These are phyloP conservation scores for Allium sativum DNA, from an alignment of 106 monocot genomes.

Conservation along the genomic window DNA sequence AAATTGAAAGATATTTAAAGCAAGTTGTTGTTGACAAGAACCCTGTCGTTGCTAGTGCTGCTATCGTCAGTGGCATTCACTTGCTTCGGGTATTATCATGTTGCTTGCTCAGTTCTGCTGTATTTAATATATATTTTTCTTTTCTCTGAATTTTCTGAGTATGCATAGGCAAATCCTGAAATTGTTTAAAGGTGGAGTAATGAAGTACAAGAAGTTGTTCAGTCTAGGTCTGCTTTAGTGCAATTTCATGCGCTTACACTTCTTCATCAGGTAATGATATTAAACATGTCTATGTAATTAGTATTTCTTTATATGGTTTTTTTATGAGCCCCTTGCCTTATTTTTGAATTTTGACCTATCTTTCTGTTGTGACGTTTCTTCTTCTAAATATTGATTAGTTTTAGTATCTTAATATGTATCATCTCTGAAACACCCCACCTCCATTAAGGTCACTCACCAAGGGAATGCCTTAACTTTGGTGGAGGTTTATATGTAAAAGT, in stretches of 20 bases:
- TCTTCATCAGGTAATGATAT: conserved; percentile 74
- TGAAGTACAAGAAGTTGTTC: conserved; percentile 98
- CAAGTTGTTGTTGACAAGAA: conserved; percentile 99
- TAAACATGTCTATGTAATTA: too few species aligned
- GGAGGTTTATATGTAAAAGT: too few species aligned
- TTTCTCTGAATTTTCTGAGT: conserved; percentile 1
- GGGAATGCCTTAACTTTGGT: too few species aligned
- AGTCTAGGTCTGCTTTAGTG: conserved; percentile 93
- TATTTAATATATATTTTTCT: neutral
- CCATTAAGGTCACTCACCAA: too few species aligned
- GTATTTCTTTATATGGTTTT: too few species aligned
- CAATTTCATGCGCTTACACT: conserved; percentile 97
- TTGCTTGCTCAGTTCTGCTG: conserved; percentile 3
- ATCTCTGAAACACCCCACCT: too few species aligned
- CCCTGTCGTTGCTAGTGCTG: conserved; percentile 96
- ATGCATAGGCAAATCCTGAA: conserved; percentile 73
- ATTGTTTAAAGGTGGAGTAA: conserved; percentile 99
- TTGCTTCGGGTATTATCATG: conserved; percentile 72
- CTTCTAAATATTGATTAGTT: too few species aligned
- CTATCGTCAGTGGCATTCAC: conserved; percentile 92
- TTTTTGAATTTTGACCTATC: too few species aligned
- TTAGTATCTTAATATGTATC: too few species aligned
- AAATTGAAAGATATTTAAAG: conserved; percentile 97
- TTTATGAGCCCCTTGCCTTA: too few species aligned
- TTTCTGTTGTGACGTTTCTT: too few species aligned